These are phyloP conservation scores for Morella rubra DNA, from an alignment of 306 rosid species.

Conservation along the genomic window DNA sequence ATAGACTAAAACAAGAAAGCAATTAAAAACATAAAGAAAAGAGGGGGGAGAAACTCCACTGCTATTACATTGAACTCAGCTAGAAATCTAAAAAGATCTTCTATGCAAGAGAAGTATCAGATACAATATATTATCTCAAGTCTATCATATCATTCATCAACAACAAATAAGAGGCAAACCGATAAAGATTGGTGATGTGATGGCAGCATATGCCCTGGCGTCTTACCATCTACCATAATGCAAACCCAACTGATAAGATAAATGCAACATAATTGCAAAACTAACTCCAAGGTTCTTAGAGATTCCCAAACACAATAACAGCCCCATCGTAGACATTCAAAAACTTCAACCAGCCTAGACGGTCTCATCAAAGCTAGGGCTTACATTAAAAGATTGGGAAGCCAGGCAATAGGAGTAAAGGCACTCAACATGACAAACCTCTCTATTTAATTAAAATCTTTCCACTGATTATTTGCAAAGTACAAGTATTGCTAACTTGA, in stretches of 20 bases:
- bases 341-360: not conserved
- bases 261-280: no score
- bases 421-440: not conserved
- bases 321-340: not conserved
- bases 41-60: not conserved
- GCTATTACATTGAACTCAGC: not conserved
- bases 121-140: not conserved
- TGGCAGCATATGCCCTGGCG: not conserved
- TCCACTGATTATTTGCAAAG: not conserved
- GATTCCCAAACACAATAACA: not conserved
- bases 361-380: not conserved
- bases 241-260: not conserved
- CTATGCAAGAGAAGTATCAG: not conserved
- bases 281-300: not conserved
- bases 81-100: not conserved
- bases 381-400: not conserved
- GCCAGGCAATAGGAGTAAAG: not conserved
- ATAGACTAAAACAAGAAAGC: conserved; percentile 12
- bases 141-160: no score
- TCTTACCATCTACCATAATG: not conserved
- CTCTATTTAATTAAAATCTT: not conserved
- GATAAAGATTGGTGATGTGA: not conserved
- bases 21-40: not conserved
- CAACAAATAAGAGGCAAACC: no score
- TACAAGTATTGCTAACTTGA: not conserved